These are phyloP conservation scores for Phytophthora pseudosyringae DNA, from an alignment of 352 stramenopile genomes.

Conservation along the genomic window DNA sequence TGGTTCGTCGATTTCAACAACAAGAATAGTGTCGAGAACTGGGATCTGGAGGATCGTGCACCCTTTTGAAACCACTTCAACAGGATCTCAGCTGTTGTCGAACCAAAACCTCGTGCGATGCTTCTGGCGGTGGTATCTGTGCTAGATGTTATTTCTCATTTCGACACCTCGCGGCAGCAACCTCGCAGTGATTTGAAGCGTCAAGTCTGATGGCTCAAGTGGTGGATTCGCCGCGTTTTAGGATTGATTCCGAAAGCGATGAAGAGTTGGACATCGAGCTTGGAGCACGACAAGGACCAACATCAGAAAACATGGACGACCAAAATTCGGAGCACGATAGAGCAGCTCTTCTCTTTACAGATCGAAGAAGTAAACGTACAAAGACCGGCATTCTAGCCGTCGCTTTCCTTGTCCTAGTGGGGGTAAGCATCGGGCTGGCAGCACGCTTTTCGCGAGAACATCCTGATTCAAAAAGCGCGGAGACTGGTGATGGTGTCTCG, in stretches of 20 bases:
- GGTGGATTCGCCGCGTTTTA: constrained; percentile 26
- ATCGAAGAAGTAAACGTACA: constrained; percentile 17
- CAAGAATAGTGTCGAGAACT: constrained; percentile 29
- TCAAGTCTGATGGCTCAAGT: constrained; percentile 30
- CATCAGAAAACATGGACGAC: constrained; percentile 6
- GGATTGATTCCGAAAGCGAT: constrained; percentile 29
- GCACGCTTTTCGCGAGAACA: constrained; percentile 27
- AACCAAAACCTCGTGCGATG: constrained; percentile 1
- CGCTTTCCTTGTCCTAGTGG: constrained; percentile 33
- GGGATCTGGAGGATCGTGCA: not conserved
- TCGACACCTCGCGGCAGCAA: constrained; percentile 9
- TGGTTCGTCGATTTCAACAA: constrained; percentile 32
- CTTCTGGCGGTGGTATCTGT: constrained; percentile 2
- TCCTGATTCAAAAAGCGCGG: not conserved
- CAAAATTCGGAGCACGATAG: constrained; percentile 23
- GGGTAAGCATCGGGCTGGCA: constrained; percentile 34
- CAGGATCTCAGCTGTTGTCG: not conserved
- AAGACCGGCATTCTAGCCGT: constrained; percentile 19
- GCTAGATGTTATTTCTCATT: constrained; percentile 7
- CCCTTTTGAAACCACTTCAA: constrained; percentile 20
- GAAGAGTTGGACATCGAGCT: constrained; percentile 45
- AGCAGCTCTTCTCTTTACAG: constrained; percentile 19
- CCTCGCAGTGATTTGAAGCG: not conserved
- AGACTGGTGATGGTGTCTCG: constrained; percentile 15
- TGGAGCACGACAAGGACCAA: constrained; percentile 9